Conservation (phyloP, 2,329 filamentous ascomycete species). For the Scytalidium sp. region DNA sequence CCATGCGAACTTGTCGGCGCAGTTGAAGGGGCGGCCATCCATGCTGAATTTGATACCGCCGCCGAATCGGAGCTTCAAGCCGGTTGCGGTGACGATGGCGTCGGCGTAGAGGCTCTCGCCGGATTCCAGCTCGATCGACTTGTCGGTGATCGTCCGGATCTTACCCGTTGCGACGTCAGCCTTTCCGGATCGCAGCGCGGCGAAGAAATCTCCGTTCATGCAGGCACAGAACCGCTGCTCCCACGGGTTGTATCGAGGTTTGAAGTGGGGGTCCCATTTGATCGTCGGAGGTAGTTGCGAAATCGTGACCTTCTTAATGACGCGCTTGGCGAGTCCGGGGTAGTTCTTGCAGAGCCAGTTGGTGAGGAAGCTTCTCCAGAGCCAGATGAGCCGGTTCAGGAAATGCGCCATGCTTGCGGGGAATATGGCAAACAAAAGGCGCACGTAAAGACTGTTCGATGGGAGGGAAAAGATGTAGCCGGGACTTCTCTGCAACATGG, state of each 20-base stretch:
- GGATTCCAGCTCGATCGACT: conserved; percentile 33
- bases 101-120: conserved; percentile 48
- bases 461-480: conserved; percentile 55
- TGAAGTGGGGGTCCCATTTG: conserved; percentile 57
- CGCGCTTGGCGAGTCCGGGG: conserved; percentile 41
- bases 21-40: conserved; percentile 47
- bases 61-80: conserved; percentile 54
- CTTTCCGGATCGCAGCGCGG: conserved; percentile 39
- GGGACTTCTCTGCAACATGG: conserved; percentile 78
- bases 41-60: conserved; percentile 48
- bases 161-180: conserved; percentile 45
- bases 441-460: conserved; percentile 32
- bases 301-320: conserved; percentile 42
- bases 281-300: conserved; percentile 49
- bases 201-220: conserved; percentile 51
- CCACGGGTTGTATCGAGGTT: conserved; percentile 60
- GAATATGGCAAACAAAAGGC: conserved; percentile 36
- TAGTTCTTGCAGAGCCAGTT: conserved; percentile 45
- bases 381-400: conserved; percentile 45
- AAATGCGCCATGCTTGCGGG: conserved; percentile 40
- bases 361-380: conserved; percentile 34
- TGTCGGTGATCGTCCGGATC: conserved; percentile 47
- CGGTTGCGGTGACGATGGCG: conserved; percentile 66
- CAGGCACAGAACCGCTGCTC: conserved; percentile 71
- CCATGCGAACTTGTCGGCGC: conserved; percentile 54